Base-by-base conservation (phyloP, 2,329 filamentous ascomycete species). In the Arthrobotrys conoides region DNA sequence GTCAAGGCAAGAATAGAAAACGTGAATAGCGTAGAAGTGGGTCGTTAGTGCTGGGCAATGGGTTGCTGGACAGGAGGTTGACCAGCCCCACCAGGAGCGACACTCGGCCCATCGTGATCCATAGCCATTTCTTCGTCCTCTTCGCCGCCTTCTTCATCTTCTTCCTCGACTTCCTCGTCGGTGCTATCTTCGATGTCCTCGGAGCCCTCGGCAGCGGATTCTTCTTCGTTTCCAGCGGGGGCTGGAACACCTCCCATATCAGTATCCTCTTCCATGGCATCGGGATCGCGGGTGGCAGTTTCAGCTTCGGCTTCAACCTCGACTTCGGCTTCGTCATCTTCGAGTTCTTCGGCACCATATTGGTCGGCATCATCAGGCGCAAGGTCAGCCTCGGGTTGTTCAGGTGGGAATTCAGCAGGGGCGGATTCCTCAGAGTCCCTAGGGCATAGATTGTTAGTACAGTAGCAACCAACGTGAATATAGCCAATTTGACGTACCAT, bases 351-450 rank as follows among this genome's bases (percentile, higher is more conserved):
- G 22, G 92, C 93, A 80, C 95, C 96, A 83, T 99, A 99, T 81
- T 92, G 90, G 27, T 92, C 91, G 70, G 88, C 89, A 82, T 97
- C 96, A 82, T 97, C 95, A 51, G 92, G 92, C 65, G 89, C 88
- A 53, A 91, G 88, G 83, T 99, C 96, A 67, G 94, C 96, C 84
- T 99, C 96, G 49, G 96, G 96, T 86, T 99, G 96, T 84, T 99
- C 96, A 79, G 96, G 96, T 33, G 96, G 96, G 85, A 93, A 99
- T 86, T 99, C 95, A 80, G 96, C 91, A 1, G 96, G 96, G 33
- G 96, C 96, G 84, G 94, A 96, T 81, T 94, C 95, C 83, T 99
- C 96, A n/a, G 93, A 96, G 84, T 99, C 96, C 94, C 94, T 97
- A 80, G 48, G 20, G 1, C 5, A 55, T 20, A 20, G 1, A 38